Evolutionary conservation across 2,329 filamentous ascomycete species (phyloP).

Genomic region (Knufia petricola): DNA sequence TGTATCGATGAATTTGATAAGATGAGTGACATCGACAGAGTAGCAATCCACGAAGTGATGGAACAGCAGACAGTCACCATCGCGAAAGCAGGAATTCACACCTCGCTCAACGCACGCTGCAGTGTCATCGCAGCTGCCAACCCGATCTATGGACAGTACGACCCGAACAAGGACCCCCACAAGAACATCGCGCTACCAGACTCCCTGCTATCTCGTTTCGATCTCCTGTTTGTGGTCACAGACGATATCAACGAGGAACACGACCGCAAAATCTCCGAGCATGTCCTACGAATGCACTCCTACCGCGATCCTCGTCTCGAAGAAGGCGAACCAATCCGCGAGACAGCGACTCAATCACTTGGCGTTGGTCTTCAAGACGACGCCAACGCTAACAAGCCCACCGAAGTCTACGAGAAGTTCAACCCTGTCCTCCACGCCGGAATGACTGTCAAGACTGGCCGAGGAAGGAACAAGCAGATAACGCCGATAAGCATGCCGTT

Average conservation of each 20-base stretch:
- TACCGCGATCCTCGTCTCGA: conserved; percentile 89
- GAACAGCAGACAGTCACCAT: conserved; percentile 99
- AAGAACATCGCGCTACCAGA: conserved; percentile 97
- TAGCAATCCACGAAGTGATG: conserved; percentile 99
- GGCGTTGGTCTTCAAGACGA: conserved; percentile 76
- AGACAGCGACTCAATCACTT: conserved; percentile 72
- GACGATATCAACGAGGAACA: conserved; percentile 94
- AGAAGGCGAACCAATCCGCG: conserved; percentile 87
- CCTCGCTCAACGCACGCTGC: conserved; percentile 89
- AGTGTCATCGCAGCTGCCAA: conserved; percentile 95
- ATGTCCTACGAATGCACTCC: conserved; percentile 92
- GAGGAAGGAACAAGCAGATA: conserved; percentile 67
- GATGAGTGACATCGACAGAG: conserved; percentile 96
- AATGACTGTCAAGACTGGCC: conserved; percentile 64
- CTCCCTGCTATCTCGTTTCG: conserved; percentile 94
- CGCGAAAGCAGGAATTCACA: conserved; percentile 96
- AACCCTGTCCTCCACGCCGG: conserved; percentile 93
- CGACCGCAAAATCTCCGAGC: conserved; percentile 86
- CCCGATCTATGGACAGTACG: conserved; percentile 95
- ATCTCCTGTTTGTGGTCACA: conserved; percentile 93
- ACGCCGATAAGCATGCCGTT: conserved; percentile 73
- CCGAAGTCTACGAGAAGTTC: conserved; percentile 91
- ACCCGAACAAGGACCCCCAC: conserved; percentile 96
- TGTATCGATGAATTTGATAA: conserved; percentile 99
- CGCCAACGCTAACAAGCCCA: conserved; percentile 63